Conservation (phyloP, 805 yeast genomes). For the Kregervanrija fluxuum region DNA sequence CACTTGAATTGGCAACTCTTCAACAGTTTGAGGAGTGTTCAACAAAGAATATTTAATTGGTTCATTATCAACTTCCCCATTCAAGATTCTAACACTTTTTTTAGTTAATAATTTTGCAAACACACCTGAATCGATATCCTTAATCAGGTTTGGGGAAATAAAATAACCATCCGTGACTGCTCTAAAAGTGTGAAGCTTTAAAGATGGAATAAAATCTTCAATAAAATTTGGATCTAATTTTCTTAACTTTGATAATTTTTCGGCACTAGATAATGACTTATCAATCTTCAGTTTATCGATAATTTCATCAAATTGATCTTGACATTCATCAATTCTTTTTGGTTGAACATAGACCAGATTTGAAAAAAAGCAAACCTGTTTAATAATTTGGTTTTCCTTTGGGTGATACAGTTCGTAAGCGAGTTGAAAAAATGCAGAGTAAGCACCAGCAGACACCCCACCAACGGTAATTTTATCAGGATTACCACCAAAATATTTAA, state of each 20-base stretch:
- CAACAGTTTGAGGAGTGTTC: slow-evolving; percentile 20
- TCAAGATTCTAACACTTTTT: slow-evolving; percentile 6
- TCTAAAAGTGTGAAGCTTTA: slow-evolving; percentile 24
- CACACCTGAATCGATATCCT: slow-evolving; percentile 26
- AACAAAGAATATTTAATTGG: slow-evolving; percentile 6
- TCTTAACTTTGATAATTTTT: slow-evolving; percentile 9
- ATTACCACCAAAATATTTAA: slow-evolving; percentile 41
- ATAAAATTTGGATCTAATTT: slow-evolving; percentile 11
- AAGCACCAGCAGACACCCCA: slow-evolving; percentile 43
- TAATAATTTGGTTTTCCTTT: slow-evolving; percentile 31
- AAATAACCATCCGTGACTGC: slow-evolving; percentile 35
- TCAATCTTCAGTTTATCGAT: slow-evolving; percentile 18
- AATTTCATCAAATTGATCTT: slow-evolving; percentile 32
- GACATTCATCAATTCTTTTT: slow-evolving; percentile 28
- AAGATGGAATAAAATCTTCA: slow-evolving; percentile 17
- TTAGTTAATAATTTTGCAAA: slow-evolving; percentile 4
- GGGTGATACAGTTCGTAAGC: slow-evolving; percentile 37
- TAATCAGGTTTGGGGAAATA: slow-evolving; percentile 24
- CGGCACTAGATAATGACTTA: slow-evolving; percentile 5
- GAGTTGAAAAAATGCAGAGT: slow-evolving; percentile 34
- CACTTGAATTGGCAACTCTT: slow-evolving; percentile 26
- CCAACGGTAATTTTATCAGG: slow-evolving; percentile 33
- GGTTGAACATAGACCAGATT: slow-evolving; percentile 34
- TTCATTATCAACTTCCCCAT: slow-evolving; percentile 13
- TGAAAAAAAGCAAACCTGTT: slow-evolving; percentile 29